Percentiles rank a stretch among this genome's conserved stretches.
Conservation (phyloP, 2,329 filamentous ascomycete species). For the Aspergillus awamori region DNA sequence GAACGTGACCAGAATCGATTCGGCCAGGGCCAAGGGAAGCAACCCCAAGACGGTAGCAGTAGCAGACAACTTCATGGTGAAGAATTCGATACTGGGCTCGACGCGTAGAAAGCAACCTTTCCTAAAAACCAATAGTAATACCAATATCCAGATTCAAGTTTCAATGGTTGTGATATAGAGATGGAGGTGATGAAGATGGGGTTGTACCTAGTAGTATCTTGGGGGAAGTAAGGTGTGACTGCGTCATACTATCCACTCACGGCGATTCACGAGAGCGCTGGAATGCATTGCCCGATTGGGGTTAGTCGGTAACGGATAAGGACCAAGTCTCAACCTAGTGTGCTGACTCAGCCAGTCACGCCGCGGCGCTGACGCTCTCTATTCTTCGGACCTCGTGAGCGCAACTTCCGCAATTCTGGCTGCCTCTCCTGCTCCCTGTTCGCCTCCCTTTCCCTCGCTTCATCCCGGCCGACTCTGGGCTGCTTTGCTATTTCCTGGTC, state of each 20-base stretch:
- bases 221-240: background rate
- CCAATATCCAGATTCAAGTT: background rate
- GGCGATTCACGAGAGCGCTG: background rate
- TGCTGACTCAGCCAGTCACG: conserved; percentile 18
- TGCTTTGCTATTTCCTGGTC: background rate
- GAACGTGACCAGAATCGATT: conserved; percentile 79
- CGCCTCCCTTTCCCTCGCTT: conserved; percentile 14
- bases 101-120: background rate
- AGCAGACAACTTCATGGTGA: conserved; percentile 65
- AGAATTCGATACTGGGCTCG: background rate
- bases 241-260: background rate
- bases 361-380: background rate
- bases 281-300: background rate
- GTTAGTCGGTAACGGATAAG: background rate
- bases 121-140: background rate
- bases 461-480: background rate
- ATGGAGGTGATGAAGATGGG: background rate
- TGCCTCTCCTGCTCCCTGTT: conserved; percentile 23
- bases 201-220: background rate
- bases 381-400: conserved; percentile 2
- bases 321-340: conserved; percentile 7
- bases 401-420: conserved; percentile 14
- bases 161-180: background rate
- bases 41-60: conserved; percentile 61
- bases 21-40: conserved; percentile 66